Evolutionary conservation across 2,329 filamentous ascomycete species (phyloP), one percentile per base, ranked within the genome.

Genomic region (Cercospora sp.): DNA sequence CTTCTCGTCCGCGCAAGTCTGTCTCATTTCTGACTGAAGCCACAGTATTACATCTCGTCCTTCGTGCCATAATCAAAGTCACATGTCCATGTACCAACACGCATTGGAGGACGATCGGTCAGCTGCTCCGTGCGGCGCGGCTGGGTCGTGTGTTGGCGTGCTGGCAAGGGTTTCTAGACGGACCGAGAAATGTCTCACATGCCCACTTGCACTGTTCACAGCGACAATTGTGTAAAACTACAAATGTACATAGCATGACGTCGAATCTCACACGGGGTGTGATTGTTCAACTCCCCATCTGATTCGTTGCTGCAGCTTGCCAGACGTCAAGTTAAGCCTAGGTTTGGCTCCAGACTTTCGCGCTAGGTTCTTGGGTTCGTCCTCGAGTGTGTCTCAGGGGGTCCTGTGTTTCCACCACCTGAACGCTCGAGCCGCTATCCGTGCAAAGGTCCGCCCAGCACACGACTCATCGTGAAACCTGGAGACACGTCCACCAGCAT

Each of bases 11-110:
- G 18, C 36, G 20, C 26, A 53, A n/a, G 23, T 31, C 18, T 18
- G 53, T n/a, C 57, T 20, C 23, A 18, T 16, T 58, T 48, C 73
- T 77, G 64, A 77, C 65, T 31, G 10, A 28, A 45, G 6, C 13
- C 20, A 4, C 69, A 87, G 84, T 88, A 87, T 75, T 87, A 87
- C 70, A 83, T 88, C 67, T 85, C 83, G 64, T 87, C 86, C 1
- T 87, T 86, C 63, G 68, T 69, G 26, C 69, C 66, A 28, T 73
- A 60, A 69, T 13, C 57, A 18, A 26, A 30, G 31, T 31, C 53
- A 57, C 16, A n/a, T n/a, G 23, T 28, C 53, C 26, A 31, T 58
- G 55, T 58, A 16, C 23, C 42, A 45, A 18, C 18, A 48, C 42
- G 45, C 45, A 51, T 30, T 26, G 13, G 30, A n/a, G 26, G 23